Conservation (phyloP, 1,284 basidiomycete species). For the Thelephora terrestris region DNA sequence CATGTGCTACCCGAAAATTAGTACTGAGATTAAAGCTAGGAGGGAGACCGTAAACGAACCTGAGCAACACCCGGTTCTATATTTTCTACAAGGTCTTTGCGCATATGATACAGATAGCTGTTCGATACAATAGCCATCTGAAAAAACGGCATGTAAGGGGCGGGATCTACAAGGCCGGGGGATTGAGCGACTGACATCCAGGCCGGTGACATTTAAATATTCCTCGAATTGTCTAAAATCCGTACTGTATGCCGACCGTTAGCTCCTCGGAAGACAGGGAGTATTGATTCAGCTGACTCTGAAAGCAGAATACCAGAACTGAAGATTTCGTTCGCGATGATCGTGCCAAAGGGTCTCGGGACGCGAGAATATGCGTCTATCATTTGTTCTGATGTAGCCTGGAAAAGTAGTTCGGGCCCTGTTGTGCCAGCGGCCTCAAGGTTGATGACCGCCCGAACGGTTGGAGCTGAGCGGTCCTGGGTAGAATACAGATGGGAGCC, state of each 20-base stretch:
- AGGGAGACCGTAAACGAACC: constrained; percentile 21
- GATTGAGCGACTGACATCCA: constrained; percentile 51
- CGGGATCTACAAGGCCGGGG: neutral
- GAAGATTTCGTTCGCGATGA: constrained; percentile 92
- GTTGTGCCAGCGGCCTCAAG: constrained; percentile 89
- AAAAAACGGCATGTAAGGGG: neutral
- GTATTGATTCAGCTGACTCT: constrained; percentile 45
- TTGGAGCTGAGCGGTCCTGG: constrained; percentile 67
- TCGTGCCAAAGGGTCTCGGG: constrained; percentile 83
- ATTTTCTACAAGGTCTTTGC: constrained; percentile 76
- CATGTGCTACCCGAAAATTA: constrained; percentile 58
- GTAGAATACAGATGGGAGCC: constrained; percentile 90
- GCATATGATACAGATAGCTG: constrained; percentile 90
- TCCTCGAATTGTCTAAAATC: constrained; percentile 92
- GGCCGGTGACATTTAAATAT: constrained; percentile 80
- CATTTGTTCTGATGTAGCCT: constrained; percentile 93
- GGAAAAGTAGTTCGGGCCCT: constrained; percentile 89
- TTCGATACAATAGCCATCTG: constrained; percentile 93
- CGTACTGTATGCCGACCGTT: constrained; percentile 40
- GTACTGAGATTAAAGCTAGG: neutral
- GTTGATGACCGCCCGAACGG: constrained; percentile 84
- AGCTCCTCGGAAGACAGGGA: constrained; percentile 1
- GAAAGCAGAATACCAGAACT: constrained; percentile 86
- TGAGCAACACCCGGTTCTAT: constrained; percentile 74
- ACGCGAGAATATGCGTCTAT: constrained; percentile 84